Evolutionary conservation across 2,329 filamentous ascomycete species (phyloP).

Genomic region (Fusarium fracticaudum): DNA sequence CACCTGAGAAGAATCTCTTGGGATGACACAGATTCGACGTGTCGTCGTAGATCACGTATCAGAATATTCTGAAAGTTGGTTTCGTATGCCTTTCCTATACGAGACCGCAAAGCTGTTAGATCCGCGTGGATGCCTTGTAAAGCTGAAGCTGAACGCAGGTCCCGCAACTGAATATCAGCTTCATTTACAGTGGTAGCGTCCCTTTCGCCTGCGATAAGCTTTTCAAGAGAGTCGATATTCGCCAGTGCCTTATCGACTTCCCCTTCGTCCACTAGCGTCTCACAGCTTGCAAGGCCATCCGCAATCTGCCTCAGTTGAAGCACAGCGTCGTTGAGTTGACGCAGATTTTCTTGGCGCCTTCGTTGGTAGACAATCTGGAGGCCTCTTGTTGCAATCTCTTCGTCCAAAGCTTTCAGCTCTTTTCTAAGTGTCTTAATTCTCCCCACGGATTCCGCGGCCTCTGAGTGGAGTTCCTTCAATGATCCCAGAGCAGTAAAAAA

Average conservation of each 20-base stretch:
- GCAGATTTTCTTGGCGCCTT: slow-evolving; percentile 83
- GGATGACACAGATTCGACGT: slow-evolving; percentile 76
- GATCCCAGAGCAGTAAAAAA: slow-evolving; percentile 96
- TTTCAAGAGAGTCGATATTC: slow-evolving; percentile 80
- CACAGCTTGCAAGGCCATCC: slow-evolving; percentile 77
- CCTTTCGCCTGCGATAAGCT: slow-evolving; percentile 78
- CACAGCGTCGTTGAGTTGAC: slow-evolving; percentile 83
- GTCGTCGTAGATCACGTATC: slow-evolving; percentile 81
- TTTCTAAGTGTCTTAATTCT: slow-evolving; percentile 83
- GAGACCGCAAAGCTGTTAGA: slow-evolving; percentile 76
- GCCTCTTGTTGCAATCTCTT: slow-evolving; percentile 86
- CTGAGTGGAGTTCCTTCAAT: slow-evolving; percentile 87
- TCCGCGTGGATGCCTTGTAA: slow-evolving; percentile 83
- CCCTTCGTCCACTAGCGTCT: slow-evolving; percentile 83
- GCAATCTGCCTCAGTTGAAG: slow-evolving; percentile 84
- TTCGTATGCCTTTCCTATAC: slow-evolving; percentile 90
- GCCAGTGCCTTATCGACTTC: slow-evolving; percentile 83
- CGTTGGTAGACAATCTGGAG: slow-evolving; percentile 87
- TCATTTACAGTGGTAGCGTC: slow-evolving; percentile 49
- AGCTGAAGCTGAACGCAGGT: slow-evolving; percentile 80
- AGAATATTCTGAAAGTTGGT: slow-evolving; percentile 80
- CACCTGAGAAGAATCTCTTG: slow-evolving; percentile 84
- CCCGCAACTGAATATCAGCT: slow-evolving; percentile 59
- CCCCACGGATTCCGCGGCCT: slow-evolving; percentile 89
- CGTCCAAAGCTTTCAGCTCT: slow-evolving; percentile 83